Evolutionary conservation across 2,329 filamentous ascomycete species (phyloP).

Genomic region (Beauveria caledonica): DNA sequence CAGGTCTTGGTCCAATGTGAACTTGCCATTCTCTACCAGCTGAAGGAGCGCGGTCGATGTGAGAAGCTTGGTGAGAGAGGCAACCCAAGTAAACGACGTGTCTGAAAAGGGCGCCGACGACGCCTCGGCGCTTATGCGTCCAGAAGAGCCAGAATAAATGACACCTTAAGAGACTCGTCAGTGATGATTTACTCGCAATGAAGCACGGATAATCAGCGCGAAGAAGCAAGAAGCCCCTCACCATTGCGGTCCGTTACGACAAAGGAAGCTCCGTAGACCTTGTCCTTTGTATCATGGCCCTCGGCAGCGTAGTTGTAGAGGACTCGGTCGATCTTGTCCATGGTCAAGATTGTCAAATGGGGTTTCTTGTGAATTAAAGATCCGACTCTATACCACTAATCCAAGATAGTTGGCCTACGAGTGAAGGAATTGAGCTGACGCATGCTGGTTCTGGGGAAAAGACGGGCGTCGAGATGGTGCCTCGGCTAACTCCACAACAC

Average conservation of each 20-base stretch:
- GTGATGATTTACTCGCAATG: not conserved
- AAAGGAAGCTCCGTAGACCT: slow-evolving; percentile 22
- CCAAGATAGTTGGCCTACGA: not conserved
- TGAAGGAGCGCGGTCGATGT: slow-evolving; percentile 24
- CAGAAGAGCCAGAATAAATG: slow-evolving; percentile 22
- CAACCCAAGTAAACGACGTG: slow-evolving; percentile 23
- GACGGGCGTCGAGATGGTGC: not conserved
- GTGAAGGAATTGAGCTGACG: not conserved
- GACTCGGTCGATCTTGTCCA: slow-evolving; percentile 18
- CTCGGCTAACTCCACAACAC: slow-evolving; percentile 5
- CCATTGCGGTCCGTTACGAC: slow-evolving; percentile 20
- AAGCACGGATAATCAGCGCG: not conserved
- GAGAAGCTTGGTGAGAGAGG: slow-evolving; percentile 29
- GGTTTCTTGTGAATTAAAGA: not conserved
- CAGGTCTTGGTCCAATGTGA: slow-evolving; percentile 25
- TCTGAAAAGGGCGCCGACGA: slow-evolving; percentile 18
- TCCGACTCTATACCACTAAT: not conserved
- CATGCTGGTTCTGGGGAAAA: not conserved
- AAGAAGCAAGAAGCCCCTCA: not conserved
- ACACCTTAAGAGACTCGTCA: slow-evolving; percentile 15
- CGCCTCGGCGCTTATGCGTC: slow-evolving; percentile 18
- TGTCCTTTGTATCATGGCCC: slow-evolving; percentile 20
- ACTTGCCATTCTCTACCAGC: slow-evolving; percentile 21
- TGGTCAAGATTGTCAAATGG: not conserved
- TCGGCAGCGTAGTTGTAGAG: slow-evolving; percentile 18